Evolutionary conservation across 2,329 filamentous ascomycete species (phyloP), one percentile per base, ranked within the genome.

Genomic region (Fusarium sp.): DNA sequence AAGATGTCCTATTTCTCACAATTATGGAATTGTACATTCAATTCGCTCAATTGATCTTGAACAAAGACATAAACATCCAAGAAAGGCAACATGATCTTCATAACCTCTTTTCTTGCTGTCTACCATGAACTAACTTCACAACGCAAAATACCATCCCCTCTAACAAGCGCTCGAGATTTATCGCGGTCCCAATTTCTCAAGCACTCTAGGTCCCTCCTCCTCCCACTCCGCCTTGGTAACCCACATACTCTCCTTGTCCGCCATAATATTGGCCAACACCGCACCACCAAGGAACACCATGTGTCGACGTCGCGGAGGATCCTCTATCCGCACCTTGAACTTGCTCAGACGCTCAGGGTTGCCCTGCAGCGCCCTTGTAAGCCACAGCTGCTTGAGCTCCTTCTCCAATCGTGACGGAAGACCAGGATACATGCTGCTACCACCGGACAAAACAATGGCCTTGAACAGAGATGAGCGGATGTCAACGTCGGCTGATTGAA

Each of bases 211-310:
- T 41, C 96, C 96, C 81, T 98, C 92, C 84, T 99, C 96, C 78
- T 96, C 89, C 96, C 96, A 99, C 83, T 99, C 96, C 78, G 93
- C 88, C 87, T 97, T 97, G 75, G 92, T 93, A 78, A 99, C 95
- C 96, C 96, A 99, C 96, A 98, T 98, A 81, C 92, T 93, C 82
- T 98, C 94, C 85, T 98, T 98, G 84, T 98, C 95, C 48, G 96
- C 95, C 92, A 99, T 98, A 82, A 99, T 97, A 81, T 98, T 98
- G 76, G 96, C 96, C 77, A 99, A 86, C 70, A 99, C 96, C 30
- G 96, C 96, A 76, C 96, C 96, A 64, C 96, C 96, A 60, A 99
- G 84, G 88, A 99, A 98, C n/a, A 99, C 96, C 95, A 99, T 98
- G 86, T 99, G 96, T 83, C 95, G 89, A 85, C 96, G 90, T 83